Base-by-base conservation (phyloP, 495 filamentous ascomycete species). In the Trichocladium antarcticum region DNA sequence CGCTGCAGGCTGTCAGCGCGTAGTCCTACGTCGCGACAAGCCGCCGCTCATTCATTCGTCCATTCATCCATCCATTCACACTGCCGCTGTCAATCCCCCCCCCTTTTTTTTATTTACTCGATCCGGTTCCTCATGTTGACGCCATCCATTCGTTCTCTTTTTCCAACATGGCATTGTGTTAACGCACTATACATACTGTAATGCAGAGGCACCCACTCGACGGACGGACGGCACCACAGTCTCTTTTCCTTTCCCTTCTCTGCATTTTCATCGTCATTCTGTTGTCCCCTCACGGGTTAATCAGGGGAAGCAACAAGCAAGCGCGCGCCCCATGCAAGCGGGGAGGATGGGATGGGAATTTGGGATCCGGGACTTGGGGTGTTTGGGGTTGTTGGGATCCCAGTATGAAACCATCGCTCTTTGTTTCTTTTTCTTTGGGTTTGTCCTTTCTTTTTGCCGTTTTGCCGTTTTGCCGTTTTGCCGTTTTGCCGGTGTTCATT, bases 1-100 rank as follows among this genome's bases (percentile, higher is more conserved):
- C 62, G 8, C 45, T 70, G 28, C 67, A 70, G 47, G 54, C 60
- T 44, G 65, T 74, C 40, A 42, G 57, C 29, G 68, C 69, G 16
- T 71, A 58, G 59, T 39, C 3, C 41, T 8, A 27, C 3, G 4
- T 27, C 24, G 24, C 3, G 8, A 3, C 8, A 27, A 8, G 24
- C 24, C 24, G 24, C 24, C 24, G 4, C 8, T 27, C 24, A 27
- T 27, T 10, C 22, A 17, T 8, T 11, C 7, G n/a, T 6, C 1
- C 29, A 22, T 2, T 2, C 29, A 22, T n/a, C 32, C 42, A 37
- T 15, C 32, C 45, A 15, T 34, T 28, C 20, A 20, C n/a, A 31
- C 14, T 5, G 19, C 17, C 9, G 7, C 20, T 40, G 3, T 45
- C 20, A n/a, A 28, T 37, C 29, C 20, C 9, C 40, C 32, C 27